Base-by-base conservation (phyloP, 192 early-diverging fungal genomes). In the Coemansia sp. region DNA sequence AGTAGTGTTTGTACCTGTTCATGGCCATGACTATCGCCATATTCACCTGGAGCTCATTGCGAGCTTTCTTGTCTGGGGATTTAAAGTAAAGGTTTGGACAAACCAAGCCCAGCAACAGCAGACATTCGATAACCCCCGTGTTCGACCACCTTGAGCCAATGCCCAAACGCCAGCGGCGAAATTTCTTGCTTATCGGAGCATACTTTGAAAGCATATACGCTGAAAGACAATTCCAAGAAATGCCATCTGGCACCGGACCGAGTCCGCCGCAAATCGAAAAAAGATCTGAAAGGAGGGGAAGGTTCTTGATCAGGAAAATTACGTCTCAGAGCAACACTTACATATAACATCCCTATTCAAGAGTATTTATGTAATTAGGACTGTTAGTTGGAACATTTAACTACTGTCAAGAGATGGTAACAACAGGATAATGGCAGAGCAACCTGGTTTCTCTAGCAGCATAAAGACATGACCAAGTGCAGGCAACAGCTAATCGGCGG, bases 261-360 rank as follows among this genome's bases (percentile, higher is more conserved):
- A 57, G 54, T 13, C 54, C 31, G 20, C 33, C 29, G 13, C 54
- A 57, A 11, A 13, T 33, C 12, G 29, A 57, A 31, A 9, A 13
- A 57, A 57, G 54, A 10, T 57, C 54, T 31, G 29, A 57, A 12
- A 57, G 54, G 5, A 57, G 54, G 27, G 54, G 29, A 57, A 57
- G 13, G 1, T 20, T 13, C 12, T 57, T 20, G 12, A 57, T 13
- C 54, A 57, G 15, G 12, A 12, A 11, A 13, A 57, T 33, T 10
- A 57, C 31, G 54, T 33, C 54, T 31, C 29, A 33, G 5, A 57
- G 54, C 13, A 31, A 15, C 12, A 31, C 29, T 31, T 27, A 27
- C 27, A 27, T 27, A 27, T 27, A 27, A 27, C 27, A 27, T 27
- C 27, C 27, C 27, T 27, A 27, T 27, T 27, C 27, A 27, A 27